These are phyloP conservation scores for Cicer chorassanicum DNA, from an alignment of 306 rosid genomes.

Conservation along the genomic window DNA sequence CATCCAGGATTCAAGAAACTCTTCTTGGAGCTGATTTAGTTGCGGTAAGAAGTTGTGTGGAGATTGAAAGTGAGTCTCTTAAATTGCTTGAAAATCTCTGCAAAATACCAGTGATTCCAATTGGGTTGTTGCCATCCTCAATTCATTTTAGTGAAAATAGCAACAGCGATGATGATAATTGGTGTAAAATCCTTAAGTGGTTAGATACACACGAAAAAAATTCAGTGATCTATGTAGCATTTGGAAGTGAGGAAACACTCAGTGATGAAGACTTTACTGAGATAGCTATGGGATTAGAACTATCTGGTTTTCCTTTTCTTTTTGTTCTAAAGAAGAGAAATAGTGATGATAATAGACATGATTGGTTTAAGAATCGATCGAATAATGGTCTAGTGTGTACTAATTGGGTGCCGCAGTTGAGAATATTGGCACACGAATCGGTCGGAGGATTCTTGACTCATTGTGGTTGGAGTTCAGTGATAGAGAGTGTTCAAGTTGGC, in stretches of 20 bases:
- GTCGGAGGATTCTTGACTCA: constrained; percentile 48
- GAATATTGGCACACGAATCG: constrained; percentile 35
- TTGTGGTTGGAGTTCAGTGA: constrained; percentile 48
- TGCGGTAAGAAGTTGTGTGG: constrained; percentile 42
- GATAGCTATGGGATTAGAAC: constrained; percentile 17
- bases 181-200: constrained; percentile 45
- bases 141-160: constrained; percentile 13
- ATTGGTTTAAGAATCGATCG: constrained; percentile 17
- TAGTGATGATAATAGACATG: constrained; percentile 5
- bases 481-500: constrained; percentile 2
- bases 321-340: neutral
- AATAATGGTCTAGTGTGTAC: constrained; percentile 37
- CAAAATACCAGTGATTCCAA: constrained; percentile 45
- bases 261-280: constrained; percentile 42
- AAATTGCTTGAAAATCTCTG: neutral
- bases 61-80: constrained; percentile 45
- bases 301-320: constrained; percentile 6
- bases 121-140: constrained; percentile 44
- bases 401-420: constrained; percentile 45
- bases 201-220: constrained; percentile 32
- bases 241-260: constrained; percentile 39
- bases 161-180: neutral
- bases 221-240: constrained; percentile 38
- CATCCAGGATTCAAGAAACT: neutral
- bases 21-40: constrained; percentile 25